A percentile compares a stretch with the other conserved stretches of the same genome.
phyloP scores from a whole-genome alignment of 805 yeast genomes.

The Maudiozyma serrabonitensis region DNA sequence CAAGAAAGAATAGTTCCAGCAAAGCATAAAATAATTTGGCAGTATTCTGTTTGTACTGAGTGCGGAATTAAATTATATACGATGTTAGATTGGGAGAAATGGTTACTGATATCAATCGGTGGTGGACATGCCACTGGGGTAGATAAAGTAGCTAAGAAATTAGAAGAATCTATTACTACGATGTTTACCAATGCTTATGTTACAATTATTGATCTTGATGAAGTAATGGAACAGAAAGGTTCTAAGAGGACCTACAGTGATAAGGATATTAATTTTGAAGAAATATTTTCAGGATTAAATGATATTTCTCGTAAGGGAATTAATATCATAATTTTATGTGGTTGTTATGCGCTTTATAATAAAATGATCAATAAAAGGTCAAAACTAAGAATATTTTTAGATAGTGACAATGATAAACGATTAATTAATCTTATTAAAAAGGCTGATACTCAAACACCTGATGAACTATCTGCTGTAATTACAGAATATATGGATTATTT shows the following conservation, averaged over 20 bases:
- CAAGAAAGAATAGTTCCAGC: neutral
- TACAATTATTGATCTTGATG: conserved; percentile 37
- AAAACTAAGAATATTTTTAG: conserved; percentile 62
- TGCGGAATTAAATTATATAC: no score
- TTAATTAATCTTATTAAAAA: conserved; percentile 62
- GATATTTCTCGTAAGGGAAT: neutral
- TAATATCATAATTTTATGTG: conserved; percentile 48
- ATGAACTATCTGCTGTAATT: conserved; percentile 15
- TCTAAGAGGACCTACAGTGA: conserved; percentile 15
- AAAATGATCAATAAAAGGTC: conserved; percentile 44
- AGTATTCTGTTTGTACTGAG: no score
- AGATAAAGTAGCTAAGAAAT: conserved; percentile 27
- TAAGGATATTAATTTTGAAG: conserved; percentile 29
- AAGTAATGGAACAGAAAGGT: neutral
- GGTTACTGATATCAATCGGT: conserved; percentile 18
- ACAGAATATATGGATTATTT: conserved; percentile 23
- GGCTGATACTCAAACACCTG: conserved; percentile 7
- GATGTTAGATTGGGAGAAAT: neutral
- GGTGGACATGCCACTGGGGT: conserved; percentile 28
- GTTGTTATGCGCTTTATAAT: conserved; percentile 72
- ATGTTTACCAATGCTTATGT: conserved; percentile 19
- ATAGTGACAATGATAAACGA: conserved; percentile 77
- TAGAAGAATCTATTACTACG: conserved; percentile 27
- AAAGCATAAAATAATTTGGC: no score
- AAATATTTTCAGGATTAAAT: conserved; percentile 15